Percentiles rank a stretch among this genome's conserved stretches.
Evolutionary conservation across 2,329 filamentous ascomycete species (phyloP).

Genomic region (Ophiobolus disseminans): DNA sequence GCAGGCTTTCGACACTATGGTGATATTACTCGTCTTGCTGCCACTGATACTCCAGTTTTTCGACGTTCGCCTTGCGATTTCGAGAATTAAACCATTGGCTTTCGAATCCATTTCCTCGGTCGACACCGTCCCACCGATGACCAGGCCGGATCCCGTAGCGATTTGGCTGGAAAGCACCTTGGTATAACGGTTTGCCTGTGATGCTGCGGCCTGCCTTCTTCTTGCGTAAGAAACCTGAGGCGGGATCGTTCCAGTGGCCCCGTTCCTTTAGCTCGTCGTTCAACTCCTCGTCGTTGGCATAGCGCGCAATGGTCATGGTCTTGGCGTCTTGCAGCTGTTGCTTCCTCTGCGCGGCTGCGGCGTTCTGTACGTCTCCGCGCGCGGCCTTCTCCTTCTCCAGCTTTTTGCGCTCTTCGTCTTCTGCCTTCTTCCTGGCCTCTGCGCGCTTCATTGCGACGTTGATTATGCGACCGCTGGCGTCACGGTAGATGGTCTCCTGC

Average conservation of each 20-base stretch:
- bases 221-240: conserved; percentile 75
- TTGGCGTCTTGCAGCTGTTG: conserved; percentile 80
- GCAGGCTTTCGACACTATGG: too few species aligned
- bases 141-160: conserved; percentile 92
- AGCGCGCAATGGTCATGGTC: conserved; percentile 79
- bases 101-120: conserved; percentile 92
- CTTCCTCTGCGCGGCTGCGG: conserved; percentile 68
- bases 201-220: conserved; percentile 55
- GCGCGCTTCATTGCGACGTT: conserved; percentile 91
- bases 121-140: conserved; percentile 96
- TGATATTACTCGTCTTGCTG: conserved; percentile 96
- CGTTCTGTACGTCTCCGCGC: conserved; percentile 84
- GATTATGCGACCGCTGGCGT: conserved; percentile 92
- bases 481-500: conserved; percentile 87
- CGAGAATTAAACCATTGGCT: conserved; percentile 88
- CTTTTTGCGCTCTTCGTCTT: conserved; percentile 72
- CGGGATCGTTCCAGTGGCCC: conserved; percentile 92
- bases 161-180: conserved; percentile 84
- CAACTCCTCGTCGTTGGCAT: conserved; percentile 83
- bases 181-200: conserved; percentile 72
- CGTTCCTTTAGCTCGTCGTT: conserved; percentile 81
- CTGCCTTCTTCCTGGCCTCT: conserved; percentile 79
- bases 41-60: conserved; percentile 88
- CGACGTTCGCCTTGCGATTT: conserved; percentile 77
- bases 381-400: conserved; percentile 71